Evolutionary conservation across 2,329 filamentous ascomycete species (phyloP), one percentile per base, ranked within the genome.

Genomic region (Alternaria infectoria): DNA sequence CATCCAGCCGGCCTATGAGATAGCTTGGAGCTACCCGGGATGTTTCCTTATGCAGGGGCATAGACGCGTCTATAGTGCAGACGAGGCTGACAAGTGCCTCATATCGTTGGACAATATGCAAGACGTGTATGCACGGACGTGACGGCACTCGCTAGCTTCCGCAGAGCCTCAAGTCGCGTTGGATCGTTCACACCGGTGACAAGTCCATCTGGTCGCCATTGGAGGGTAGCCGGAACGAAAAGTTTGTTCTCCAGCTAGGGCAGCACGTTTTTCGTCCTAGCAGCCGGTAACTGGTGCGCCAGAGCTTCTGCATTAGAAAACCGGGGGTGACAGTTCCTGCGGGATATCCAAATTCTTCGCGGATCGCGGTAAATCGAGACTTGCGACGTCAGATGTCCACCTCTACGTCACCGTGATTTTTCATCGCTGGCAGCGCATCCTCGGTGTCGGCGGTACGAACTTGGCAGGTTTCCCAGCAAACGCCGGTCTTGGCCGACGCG

Each of bases 401-500:
- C 17, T 15, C 15, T 46, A 13, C 2, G 26, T 13, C 26, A n/a
- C 6, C 12, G 50, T 11, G 19, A 46, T 23, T 23, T 52, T 10
- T 36, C 9, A 13, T 46, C 45, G 15, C 25, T 50, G 32, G 32
- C 26, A 54, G 44, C 19, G 25, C 40, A 10, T 40, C 46, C 13
- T 45, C 23, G 40, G 21, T 54, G 44, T 59, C 50, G 19, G 17
- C 11, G 17, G 45, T 49, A 47, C 28, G 8, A 45, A 40, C 26
- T 44, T 58, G 17, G 56, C 44, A 44, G 25, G 50, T 51, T 36
- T 54, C 12, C 50, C 26, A 15, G 47, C 17, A 28, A 32, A 51
- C 21, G 70, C 71, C 71, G 71, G 69, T 68, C 62, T 72, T 73
- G 62, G 52, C 70, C 71, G 71, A 68, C 49, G 58, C 19, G 17